phyloP scores from a whole-genome alignment of 164 flowering plant species.

The Tinospora cordifolia region DNA sequence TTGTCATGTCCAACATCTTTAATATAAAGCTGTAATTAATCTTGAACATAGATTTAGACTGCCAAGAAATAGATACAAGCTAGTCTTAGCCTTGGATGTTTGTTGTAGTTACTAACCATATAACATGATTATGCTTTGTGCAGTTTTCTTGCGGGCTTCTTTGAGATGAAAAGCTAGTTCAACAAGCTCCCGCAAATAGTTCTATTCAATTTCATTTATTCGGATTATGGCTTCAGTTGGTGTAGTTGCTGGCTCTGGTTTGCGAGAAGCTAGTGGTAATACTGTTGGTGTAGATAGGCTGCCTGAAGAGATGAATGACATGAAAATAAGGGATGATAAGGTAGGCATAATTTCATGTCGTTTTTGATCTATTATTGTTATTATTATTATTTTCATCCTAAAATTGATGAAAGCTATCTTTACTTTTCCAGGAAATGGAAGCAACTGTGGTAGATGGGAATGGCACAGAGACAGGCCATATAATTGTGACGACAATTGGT shows the following conservation, averaged over 20 bases:
- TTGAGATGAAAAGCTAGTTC: conserved; percentile 3
- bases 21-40: too few relatives aligned
- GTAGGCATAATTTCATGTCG: conserved; percentile 14
- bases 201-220: conserved; percentile 1
- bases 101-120: not conserved
- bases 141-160: not conserved
- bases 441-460: conserved; percentile 53
- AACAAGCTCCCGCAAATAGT: conserved; percentile 4
- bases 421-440: conserved; percentile 42
- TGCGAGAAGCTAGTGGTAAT: conserved; percentile 42
- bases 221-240: conserved; percentile 48
- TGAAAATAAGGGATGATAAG: conserved; percentile 78
- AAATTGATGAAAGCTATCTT: not conserved
- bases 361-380: not conserved
- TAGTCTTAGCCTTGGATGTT: not conserved
- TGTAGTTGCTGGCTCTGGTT: conserved; percentile 37
- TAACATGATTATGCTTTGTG: not conserved
- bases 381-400: not conserved
- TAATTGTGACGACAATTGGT: conserved; percentile 65
- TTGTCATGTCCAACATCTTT: too few relatives aligned
- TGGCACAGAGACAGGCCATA: conserved; percentile 70
- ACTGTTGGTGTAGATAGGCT: conserved; percentile 44
- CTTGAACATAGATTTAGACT: not conserved
- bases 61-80: not conserved
- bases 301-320: conserved; percentile 74